A percentile compares a stretch with the other conserved stretches of the same genome.
Evolutionary conservation across 345 rosid species (phyloP).

Genomic region (Dipteronia dyeriana): DNA sequence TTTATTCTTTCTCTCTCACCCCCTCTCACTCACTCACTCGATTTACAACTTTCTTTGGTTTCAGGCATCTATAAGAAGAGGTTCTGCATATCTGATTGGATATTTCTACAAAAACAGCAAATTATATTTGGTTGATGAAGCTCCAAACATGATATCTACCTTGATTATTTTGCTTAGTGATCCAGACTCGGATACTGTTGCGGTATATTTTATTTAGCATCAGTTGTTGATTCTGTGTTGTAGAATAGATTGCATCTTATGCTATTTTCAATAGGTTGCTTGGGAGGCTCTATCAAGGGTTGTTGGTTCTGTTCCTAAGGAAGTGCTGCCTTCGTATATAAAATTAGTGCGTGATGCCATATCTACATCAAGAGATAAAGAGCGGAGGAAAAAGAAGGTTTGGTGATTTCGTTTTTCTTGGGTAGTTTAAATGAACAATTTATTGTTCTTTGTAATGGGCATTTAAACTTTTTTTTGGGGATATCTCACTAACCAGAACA

Average conservation of each 20-base stretch:
- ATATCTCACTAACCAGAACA: slow-evolving; percentile 7
- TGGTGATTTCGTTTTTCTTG: slow-evolving; percentile 14
- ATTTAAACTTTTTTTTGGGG: not conserved
- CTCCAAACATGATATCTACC: slow-evolving; percentile 88
- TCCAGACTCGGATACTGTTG: slow-evolving; percentile 75
- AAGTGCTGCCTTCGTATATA: slow-evolving; percentile 82
- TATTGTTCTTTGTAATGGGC: not conserved
- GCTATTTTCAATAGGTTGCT: slow-evolving; percentile 54
- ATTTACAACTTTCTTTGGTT: slow-evolving; percentile 20
- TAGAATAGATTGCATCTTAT: slow-evolving; percentile 27
- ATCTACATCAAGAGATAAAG: slow-evolving; percentile 92
- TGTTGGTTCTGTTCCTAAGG: slow-evolving; percentile 89
- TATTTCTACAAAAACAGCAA: slow-evolving; percentile 91
- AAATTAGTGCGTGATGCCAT: slow-evolving; percentile 93
- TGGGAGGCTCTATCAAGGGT: slow-evolving; percentile 96
- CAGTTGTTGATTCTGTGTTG: slow-evolving; percentile 11
- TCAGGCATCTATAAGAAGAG: slow-evolving; percentile 90
- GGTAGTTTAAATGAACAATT: slow-evolving; percentile 1
- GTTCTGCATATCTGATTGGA: slow-evolving; percentile 86
- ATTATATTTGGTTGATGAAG: slow-evolving; percentile 90
- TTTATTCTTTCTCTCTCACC: not conserved
- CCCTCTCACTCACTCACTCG: not conserved
- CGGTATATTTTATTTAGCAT: slow-evolving; percentile 46
- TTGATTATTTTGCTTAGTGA: slow-evolving; percentile 91
- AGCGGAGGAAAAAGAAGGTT: slow-evolving; percentile 88